A percentile compares a stretch with the other conserved stretches of the same genome.
These are phyloP conservation scores for Paracoccidioides lutzii DNA, from an alignment of 2,329 filamentous ascomycete genomes.

Conservation along the genomic window DNA sequence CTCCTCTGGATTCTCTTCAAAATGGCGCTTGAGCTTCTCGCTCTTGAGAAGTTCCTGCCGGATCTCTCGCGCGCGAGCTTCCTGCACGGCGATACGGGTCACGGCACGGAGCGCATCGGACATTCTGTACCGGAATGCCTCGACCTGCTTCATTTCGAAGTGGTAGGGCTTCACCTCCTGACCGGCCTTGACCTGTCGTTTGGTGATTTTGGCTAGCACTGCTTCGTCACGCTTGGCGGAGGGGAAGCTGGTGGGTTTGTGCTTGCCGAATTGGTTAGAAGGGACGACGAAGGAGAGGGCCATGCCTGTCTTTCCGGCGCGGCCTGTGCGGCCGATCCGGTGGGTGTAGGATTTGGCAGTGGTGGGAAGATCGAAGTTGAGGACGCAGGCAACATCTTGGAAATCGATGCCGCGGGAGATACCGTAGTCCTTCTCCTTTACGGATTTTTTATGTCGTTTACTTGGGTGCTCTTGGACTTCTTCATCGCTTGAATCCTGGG, in stretches of 20 bases:
- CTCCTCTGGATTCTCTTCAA: constrained; percentile 91
- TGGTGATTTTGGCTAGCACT: constrained; percentile 64
- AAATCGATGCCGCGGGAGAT: constrained; percentile 97
- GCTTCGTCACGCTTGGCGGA: constrained; percentile 73
- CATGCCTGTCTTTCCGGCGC: constrained; percentile 84
- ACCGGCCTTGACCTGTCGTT: constrained; percentile 63
- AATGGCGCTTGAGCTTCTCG: constrained; percentile 87
- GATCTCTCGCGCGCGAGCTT: constrained; percentile 78
- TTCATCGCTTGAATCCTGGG: constrained; percentile 26
- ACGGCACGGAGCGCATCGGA: constrained; percentile 83
- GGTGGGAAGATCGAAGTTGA: constrained; percentile 92
- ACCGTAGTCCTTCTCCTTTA: constrained; percentile 76
- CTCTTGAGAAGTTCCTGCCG: constrained; percentile 82
- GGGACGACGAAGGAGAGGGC: constrained; percentile 92
- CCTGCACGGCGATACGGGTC: constrained; percentile 76
- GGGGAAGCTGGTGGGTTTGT: constrained; percentile 69
- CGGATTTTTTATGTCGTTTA: constrained; percentile 52
- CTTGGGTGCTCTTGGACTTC: constrained; percentile 28
- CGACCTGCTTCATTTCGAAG: constrained; percentile 88
- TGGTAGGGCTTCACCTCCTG: constrained; percentile 79
- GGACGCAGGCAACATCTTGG: constrained; percentile 81
- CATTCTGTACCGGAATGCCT: constrained; percentile 90
- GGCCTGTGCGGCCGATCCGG: constrained; percentile 82
- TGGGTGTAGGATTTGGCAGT: constrained; percentile 92
- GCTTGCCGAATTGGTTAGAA: constrained; percentile 67